A percentile compares a stretch with the other conserved stretches of the same genome.
Evolutionary conservation across 176 grass and related monocot species (phyloP).

Genomic region (Puya raimondii): DNA sequence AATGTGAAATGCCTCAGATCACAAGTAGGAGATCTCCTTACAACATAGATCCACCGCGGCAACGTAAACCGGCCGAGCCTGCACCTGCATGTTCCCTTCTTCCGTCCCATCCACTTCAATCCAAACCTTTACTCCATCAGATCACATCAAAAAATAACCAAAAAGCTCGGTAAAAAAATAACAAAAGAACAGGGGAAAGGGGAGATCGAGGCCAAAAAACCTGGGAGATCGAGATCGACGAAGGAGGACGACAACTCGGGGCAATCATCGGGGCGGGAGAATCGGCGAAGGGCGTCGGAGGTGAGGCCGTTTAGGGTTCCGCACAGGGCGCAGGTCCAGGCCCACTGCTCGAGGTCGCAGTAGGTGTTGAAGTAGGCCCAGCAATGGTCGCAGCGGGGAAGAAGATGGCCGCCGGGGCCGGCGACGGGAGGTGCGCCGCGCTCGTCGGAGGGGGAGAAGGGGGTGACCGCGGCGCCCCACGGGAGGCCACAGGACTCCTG

Average conservation of each 20-base stretch:
- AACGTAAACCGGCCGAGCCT: slow-evolving; percentile 83
- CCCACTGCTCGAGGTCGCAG: slow-evolving; percentile 86
- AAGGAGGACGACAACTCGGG: slow-evolving; percentile 73
- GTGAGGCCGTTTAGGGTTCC: slow-evolving; percentile 61
- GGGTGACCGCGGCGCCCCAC: slow-evolving; percentile 74
- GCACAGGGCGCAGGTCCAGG: slow-evolving; percentile 78
- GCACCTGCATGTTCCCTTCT: slow-evolving; percentile 20
- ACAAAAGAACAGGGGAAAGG: neutral
- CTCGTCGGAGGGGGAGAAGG: slow-evolving; percentile 68
- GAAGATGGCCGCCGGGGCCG: slow-evolving; percentile 36
- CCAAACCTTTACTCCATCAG: slow-evolving; percentile 10
- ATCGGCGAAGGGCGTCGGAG: slow-evolving; percentile 39
- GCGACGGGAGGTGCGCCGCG: slow-evolving; percentile 31
- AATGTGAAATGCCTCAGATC: slow-evolving; percentile 5
- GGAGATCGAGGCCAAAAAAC: neutral
- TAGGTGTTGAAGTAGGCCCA: slow-evolving; percentile 62
- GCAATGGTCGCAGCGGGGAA: slow-evolving; percentile 89
- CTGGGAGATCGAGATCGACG: slow-evolving; percentile 80
- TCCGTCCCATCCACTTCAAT: slow-evolving; percentile 47
- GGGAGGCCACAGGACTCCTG: slow-evolving; percentile 53
- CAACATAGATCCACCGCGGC: slow-evolving; percentile 85
- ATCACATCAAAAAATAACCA: neutral
- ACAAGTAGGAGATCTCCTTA: slow-evolving; percentile 23
- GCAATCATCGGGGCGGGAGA: slow-evolving; percentile 39
- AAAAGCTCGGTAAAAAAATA: neutral